Percentiles rank a stretch among this genome's conserved stretches.
Conservation (phyloP, 345 rosid genomes). For the Eucalyptus erythrocorys region DNA sequence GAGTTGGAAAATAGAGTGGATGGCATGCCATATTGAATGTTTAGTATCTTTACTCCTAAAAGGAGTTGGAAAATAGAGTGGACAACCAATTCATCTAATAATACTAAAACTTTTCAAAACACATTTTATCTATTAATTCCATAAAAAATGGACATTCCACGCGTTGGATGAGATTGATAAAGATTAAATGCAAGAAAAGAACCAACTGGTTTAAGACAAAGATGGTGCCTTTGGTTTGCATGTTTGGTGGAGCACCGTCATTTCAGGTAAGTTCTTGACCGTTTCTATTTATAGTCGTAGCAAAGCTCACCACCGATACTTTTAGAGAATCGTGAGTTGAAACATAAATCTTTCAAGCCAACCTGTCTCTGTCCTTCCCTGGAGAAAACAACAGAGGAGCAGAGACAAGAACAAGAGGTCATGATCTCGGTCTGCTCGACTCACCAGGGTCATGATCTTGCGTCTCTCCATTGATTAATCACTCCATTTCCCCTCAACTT, state of each 20-base stretch:
- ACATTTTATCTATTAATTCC: background rate
- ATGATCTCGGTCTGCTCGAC: slow-evolving; percentile 22
- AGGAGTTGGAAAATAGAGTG: background rate
- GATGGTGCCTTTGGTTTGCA: background rate
- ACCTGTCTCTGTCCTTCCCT: background rate
- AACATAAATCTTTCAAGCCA: background rate
- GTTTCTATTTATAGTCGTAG: slow-evolving; percentile 9
- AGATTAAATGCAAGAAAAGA: background rate
- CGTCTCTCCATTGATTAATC: slow-evolving; percentile 2
- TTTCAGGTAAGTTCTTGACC: slow-evolving; percentile 21
- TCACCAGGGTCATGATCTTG: slow-evolving; percentile 39
- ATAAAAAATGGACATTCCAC: background rate
- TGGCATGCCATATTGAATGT: background rate
- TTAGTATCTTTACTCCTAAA: background rate
- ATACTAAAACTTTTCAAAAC: background rate
- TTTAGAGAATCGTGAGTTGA: background rate
- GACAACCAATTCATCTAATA: background rate
- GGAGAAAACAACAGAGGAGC: background rate
- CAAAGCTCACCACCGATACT: slow-evolving; percentile 13
- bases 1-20: background rate
- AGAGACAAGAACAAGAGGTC: slow-evolving; percentile 15
- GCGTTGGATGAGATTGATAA: background rate
- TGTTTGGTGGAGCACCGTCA: slow-evolving; percentile 23
- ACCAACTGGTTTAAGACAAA: background rate
- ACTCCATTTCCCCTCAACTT: background rate